Conservation (phyloP, 768 basidiomycete species). For the Atractiella rhizophila region DNA sequence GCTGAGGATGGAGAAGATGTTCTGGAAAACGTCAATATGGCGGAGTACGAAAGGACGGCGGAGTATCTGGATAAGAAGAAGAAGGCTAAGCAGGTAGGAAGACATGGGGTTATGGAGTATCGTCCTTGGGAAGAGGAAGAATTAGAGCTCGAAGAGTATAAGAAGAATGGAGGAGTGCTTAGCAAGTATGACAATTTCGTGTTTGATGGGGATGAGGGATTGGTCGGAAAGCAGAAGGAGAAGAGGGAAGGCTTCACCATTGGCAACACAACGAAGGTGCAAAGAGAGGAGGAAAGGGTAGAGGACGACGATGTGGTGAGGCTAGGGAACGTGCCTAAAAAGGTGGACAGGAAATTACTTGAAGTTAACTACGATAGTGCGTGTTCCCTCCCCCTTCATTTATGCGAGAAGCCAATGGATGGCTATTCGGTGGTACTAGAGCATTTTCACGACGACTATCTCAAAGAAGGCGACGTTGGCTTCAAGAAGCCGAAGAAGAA, state of each 20-base stretch:
- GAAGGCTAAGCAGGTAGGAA: slow-evolving; percentile 38
- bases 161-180: slow-evolving; percentile 57
- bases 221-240: neutral
- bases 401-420: neutral
- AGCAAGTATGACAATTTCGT: slow-evolving; percentile 85
- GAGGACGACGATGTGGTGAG: slow-evolving; percentile 1
- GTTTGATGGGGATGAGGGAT: slow-evolving; percentile 39
- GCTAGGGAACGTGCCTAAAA: slow-evolving; percentile 14
- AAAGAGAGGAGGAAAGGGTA: slow-evolving; percentile 16
- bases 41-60: slow-evolving; percentile 54
- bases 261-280: slow-evolving; percentile 29
- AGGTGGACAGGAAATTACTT: slow-evolving; percentile 48
- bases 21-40: slow-evolving; percentile 83
- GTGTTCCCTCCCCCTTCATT: slow-evolving; percentile 19
- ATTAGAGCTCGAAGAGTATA: slow-evolving; percentile 46
- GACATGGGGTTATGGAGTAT: slow-evolving; percentile 95
- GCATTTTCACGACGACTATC: slow-evolving; percentile 42
- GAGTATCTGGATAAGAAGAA: slow-evolving; percentile 64
- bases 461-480: slow-evolving; percentile 68
- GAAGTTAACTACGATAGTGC: slow-evolving; percentile 73
- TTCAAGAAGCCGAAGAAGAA: slow-evolving; percentile 93
- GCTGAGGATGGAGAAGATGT: slow-evolving; percentile 99
- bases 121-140: slow-evolving; percentile 95
- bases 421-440: neutral
- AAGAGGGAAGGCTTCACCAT: slow-evolving; percentile 52